These are phyloP conservation scores for Fusarium kyushuense DNA, from an alignment of 2,329 filamentous ascomycete genomes.

Conservation along the genomic window DNA sequence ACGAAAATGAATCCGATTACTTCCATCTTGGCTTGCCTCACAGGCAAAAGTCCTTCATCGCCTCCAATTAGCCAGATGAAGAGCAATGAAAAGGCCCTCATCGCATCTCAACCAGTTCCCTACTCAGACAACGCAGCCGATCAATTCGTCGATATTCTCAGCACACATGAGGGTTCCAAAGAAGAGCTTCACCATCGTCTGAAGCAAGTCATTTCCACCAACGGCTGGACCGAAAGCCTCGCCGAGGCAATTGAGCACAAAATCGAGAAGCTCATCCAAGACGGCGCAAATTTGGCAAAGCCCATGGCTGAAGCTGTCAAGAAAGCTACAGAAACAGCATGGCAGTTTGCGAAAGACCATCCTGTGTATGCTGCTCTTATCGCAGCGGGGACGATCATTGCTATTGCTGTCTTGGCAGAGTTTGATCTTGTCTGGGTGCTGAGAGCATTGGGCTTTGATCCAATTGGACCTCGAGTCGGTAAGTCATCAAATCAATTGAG, in stretches of 20 bases:
- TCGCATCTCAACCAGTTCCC: not conserved
- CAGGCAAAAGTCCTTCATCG: not conserved
- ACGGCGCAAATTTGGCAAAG: constrained; percentile 16
- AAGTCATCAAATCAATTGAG: not conserved
- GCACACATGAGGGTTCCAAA: not conserved
- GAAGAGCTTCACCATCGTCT: constrained; percentile 19
- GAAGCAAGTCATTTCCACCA: constrained; percentile 18
- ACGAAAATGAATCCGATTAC: not conserved
- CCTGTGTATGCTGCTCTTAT: constrained; percentile 39
- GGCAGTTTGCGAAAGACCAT: constrained; percentile 39
- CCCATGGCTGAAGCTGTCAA: constrained; percentile 30
- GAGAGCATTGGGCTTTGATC: constrained; percentile 39
- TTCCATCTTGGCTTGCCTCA: constrained; percentile 6
- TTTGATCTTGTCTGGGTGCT: constrained; percentile 40
- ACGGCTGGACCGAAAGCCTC: constrained; percentile 38
- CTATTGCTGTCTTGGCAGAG: constrained; percentile 35
- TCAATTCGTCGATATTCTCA: constrained; percentile 28
- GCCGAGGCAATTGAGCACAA: constrained; percentile 31
- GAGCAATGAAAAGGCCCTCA: not conserved
- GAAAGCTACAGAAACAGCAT: constrained; percentile 14
- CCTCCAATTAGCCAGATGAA: not conserved
- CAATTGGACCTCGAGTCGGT: constrained; percentile 34
- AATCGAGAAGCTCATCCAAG: constrained; percentile 29
- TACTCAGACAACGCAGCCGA: constrained; percentile 30
- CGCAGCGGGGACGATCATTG: constrained; percentile 30